phyloP scores from a whole-genome alignment of 331 rosid genomes.

The Phaseolus coccineus region DNA sequence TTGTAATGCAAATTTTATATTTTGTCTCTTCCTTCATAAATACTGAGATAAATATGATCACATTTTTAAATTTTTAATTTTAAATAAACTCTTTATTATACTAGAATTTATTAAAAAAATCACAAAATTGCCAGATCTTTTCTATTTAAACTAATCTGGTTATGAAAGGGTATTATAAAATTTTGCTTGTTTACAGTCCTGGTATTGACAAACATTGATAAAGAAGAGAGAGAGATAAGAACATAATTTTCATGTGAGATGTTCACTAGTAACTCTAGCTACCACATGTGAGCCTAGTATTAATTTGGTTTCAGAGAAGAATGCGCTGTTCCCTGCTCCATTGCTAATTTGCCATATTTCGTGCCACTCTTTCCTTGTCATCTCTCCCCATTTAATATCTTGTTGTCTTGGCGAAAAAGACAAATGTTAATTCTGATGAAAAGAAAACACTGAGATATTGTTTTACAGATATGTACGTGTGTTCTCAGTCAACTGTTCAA shows the following conservation, averaged over 20 bases:
- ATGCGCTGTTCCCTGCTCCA: not conserved
- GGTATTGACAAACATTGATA: too few species aligned
- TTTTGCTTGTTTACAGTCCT: too few species aligned
- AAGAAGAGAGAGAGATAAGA: not conserved
- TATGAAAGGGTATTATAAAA: too few species aligned
- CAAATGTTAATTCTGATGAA: constrained; percentile 7
- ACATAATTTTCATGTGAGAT: not conserved
- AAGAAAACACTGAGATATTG: not conserved
- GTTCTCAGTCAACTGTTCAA: not conserved
- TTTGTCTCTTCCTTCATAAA: too few species aligned
- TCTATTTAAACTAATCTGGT: too few species aligned
- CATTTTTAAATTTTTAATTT: too few species aligned
- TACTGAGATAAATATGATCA: too few species aligned
- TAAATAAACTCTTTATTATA: too few species aligned
- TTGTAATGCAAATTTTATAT: too few species aligned
- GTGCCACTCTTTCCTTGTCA: not conserved
- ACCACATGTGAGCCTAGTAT: not conserved
- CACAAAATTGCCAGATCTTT: too few species aligned
- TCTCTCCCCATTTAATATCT: not conserved
- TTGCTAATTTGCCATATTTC: constrained; percentile 1
- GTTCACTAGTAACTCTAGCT: not conserved
- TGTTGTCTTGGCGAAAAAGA: not conserved
- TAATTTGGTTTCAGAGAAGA: not conserved
- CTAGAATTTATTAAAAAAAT: too few species aligned
- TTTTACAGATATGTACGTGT: not conserved